Evolutionary conservation across 345 rosid species (phyloP), one percentile per base, ranked within the genome.

Genomic region (Camelina hispida): DNA sequence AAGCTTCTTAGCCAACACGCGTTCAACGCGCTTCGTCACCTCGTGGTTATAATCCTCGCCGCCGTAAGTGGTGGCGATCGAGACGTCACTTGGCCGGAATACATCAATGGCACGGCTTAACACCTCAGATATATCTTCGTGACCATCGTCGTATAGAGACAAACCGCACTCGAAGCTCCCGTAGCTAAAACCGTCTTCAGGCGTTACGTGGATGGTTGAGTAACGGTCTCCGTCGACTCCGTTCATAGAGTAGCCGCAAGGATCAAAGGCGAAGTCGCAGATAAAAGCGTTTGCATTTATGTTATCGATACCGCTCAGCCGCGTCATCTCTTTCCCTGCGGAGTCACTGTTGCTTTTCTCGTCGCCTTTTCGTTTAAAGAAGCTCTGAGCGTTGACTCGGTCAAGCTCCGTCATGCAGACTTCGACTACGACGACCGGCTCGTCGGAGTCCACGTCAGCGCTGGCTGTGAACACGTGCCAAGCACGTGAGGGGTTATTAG

Each of bases 231-330:
- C 84, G 56, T 89, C 91, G 38, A 96, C 85, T 66, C 97, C 96
- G 11, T 96, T 96, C 99, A 96, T 96, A 13, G 99, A 96, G 83
- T 96, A 96, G 1, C 99, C 99, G 50, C 99, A 96, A 0, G 99
- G 99, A 57, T 96, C 98, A 61, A 96, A 96, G 4, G 87, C 99
- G 25, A 90, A 96, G 47, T 96, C 99, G 42, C 99, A 89, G 1
- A 95, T 74, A 40, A 84, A 82, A 0, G 99, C 84, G 20, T 79
- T 79, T 1, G 91, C 91, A 62, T 86, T 95, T 50, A 92, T 89
- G 22, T 68, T 80, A 0, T 76, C 80, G 14, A 92, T 89, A 4
- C 97, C 93, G 13, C 97, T 92, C 44, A 86, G 71, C 46, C 82
- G 81, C 1, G 99, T 95, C 97, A 95, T 92, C 65, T 87, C 97